phyloP scores from a whole-genome alignment of 1,284 basidiomycete genomes.

The Thecaphora thlaspeos region DNA sequence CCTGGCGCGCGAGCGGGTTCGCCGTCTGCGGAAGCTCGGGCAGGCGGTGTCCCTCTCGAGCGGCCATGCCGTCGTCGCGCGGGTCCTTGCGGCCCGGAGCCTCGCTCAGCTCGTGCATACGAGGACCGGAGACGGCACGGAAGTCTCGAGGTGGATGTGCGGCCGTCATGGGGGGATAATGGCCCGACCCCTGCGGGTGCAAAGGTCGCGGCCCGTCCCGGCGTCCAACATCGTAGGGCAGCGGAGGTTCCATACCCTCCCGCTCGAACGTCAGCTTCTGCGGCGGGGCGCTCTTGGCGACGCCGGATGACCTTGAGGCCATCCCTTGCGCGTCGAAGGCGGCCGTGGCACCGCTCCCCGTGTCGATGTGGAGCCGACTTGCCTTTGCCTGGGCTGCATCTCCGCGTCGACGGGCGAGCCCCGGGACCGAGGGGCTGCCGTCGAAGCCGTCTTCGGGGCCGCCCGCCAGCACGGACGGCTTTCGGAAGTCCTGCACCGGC shows the following conservation, averaged over 20 bases:
- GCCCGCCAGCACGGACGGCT: slow-evolving; percentile 25
- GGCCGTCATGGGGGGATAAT: slow-evolving; percentile 5
- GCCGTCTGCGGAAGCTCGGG: slow-evolving; percentile 32
- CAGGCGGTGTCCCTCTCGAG: slow-evolving; percentile 19
- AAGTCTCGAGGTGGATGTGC: slow-evolving; percentile 4
- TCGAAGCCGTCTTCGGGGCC: slow-evolving; percentile 26
- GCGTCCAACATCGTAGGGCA: slow-evolving; percentile 21
- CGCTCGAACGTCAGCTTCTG: slow-evolving; percentile 45
- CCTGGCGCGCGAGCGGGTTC: slow-evolving; percentile 22
- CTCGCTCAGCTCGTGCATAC: slow-evolving; percentile 8
- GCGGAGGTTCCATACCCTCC: slow-evolving; percentile 18
- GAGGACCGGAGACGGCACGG: slow-evolving; percentile 21
- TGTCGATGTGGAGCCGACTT: slow-evolving; percentile 47
- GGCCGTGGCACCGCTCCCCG: slow-evolving; percentile 9
- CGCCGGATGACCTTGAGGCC: slow-evolving; percentile 7
- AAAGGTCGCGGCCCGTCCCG: slow-evolving; percentile 5
- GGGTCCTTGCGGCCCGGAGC: slow-evolving; percentile 14
- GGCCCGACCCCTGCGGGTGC: not conserved
- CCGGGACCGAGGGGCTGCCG: slow-evolving; percentile 20
- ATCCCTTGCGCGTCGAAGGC: slow-evolving; percentile 8
- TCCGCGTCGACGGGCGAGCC: slow-evolving; percentile 48
- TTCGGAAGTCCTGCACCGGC: slow-evolving; percentile 25
- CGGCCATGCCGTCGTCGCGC: slow-evolving; percentile 18
- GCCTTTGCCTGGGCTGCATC: slow-evolving; percentile 51
- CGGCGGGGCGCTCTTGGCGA: slow-evolving; percentile 50